These are phyloP conservation scores for Alisma plantagoaquatica DNA, from an alignment of 106 monocot species.

Conservation along the genomic window DNA sequence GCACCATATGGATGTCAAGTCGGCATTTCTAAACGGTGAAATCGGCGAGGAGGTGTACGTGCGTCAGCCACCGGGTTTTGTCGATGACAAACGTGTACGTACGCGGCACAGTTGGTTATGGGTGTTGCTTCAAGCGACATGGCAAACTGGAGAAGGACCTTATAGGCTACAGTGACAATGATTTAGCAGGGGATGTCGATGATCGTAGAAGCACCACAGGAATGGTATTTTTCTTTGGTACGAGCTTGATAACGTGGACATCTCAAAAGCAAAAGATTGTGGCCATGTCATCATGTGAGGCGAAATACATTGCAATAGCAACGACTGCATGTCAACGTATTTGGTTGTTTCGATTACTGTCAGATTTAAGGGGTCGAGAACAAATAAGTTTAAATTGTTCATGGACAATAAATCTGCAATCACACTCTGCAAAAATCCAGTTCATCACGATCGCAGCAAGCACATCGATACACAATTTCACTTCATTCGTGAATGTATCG, in stretches of 20 bases:
- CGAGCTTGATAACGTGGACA: neutral
- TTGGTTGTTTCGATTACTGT: too few relatives aligned
- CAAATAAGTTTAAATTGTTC: too few relatives aligned
- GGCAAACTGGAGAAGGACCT: neutral
- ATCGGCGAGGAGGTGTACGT: neutral
- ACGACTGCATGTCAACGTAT: neutral
- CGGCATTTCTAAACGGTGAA: neutral
- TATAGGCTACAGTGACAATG: neutral
- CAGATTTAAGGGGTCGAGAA: too few relatives aligned
- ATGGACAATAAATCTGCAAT: too few relatives aligned
- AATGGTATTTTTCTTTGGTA: neutral
- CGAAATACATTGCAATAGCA: neutral
- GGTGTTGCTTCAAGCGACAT: neutral
- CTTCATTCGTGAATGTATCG: too few relatives aligned
- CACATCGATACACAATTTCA: neutral
- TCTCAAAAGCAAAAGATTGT: neutral
- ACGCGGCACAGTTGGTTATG: neutral
- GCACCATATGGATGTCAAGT: too few relatives aligned
- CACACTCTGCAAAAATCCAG: too few relatives aligned
- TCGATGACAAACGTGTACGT: neutral
- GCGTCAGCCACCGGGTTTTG: neutral
- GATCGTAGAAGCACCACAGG: neutral
- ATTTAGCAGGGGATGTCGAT: neutral
- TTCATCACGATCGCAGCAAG: too few relatives aligned
- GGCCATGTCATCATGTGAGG: neutral